Evolutionary conservation across 73 alveolate genomes (phyloP).

Genomic region (Effrenium voratum): DNA sequence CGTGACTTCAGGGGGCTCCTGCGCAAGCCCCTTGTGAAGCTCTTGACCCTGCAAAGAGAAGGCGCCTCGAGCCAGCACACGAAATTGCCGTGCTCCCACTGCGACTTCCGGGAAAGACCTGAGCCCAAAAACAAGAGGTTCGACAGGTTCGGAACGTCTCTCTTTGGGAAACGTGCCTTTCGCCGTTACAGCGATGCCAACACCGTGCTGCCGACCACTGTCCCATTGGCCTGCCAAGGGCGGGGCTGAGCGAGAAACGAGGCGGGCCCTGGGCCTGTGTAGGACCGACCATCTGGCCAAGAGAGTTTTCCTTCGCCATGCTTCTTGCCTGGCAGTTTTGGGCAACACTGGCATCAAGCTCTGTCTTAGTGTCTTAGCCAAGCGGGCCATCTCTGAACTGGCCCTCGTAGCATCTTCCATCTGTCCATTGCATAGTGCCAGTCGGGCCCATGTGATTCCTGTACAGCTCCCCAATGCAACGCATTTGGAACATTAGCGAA

Average conservation of each 20-base stretch:
- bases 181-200: conserved; percentile 79
- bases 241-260: neutral
- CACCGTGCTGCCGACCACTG: conserved; percentile 92
- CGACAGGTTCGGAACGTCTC: neutral
- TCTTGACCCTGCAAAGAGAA: neutral
- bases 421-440: conserved; percentile 95
- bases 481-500: neutral
- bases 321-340: conserved; percentile 90
- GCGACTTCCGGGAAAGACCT: conserved; percentile 79
- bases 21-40: neutral
- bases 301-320: conserved; percentile 95
- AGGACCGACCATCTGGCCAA: conserved; percentile 95
- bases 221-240: conserved; percentile 77
- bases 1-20: conserved; percentile 90
- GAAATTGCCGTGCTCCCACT: conserved; percentile 92
- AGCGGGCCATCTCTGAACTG: conserved; percentile 93
- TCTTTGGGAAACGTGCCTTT: neutral
- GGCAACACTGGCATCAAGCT: neutral
- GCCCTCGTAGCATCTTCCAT: conserved; percentile 95
- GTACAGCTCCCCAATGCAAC: neutral
- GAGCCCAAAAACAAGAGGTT: neutral
- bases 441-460: conserved; percentile 95
- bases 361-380: neutral
- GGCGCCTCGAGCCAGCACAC: conserved; percentile 91
- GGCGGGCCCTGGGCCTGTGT: conserved; percentile 62